Evolutionary conservation across 805 yeast species (phyloP).

Genomic region (Nakazawaea pomicola): DNA sequence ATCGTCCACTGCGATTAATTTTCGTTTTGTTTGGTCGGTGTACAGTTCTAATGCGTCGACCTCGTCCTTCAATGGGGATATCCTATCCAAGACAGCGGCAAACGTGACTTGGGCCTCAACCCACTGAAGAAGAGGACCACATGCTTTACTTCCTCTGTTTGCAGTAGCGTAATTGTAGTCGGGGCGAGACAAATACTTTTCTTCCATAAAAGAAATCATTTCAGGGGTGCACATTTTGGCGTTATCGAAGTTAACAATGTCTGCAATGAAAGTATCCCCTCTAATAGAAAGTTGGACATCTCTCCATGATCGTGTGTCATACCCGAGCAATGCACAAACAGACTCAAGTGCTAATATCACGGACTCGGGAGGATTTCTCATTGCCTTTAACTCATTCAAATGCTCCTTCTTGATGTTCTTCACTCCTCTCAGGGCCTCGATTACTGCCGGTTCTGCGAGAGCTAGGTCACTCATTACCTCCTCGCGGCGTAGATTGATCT

Average conservation of each 20-base stretch:
- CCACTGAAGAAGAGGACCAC: conserved; percentile 91
- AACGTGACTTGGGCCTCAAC: conserved; percentile 84
- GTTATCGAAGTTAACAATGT: conserved; percentile 70
- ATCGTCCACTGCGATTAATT: conserved; percentile 69
- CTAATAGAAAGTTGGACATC: conserved; percentile 79
- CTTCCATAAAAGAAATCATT: conserved; percentile 52
- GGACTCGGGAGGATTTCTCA: conserved; percentile 86
- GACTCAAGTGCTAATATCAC: conserved; percentile 84
- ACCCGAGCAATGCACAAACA: conserved; percentile 79
- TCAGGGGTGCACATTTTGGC: conserved; percentile 50
- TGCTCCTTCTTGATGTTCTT: conserved; percentile 90
- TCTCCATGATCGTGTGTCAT: conserved; percentile 63
- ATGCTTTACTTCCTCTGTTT: conserved; percentile 87
- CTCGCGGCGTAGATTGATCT: conserved; percentile 47
- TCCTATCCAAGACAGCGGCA: conserved; percentile 59
- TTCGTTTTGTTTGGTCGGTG: conserved; percentile 58
- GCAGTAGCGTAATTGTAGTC: conserved; percentile 71
- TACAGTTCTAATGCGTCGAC: conserved; percentile 54
- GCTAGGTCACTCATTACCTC: conserved; percentile 61
- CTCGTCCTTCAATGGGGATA: conserved; percentile 72
- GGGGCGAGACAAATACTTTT: conserved; percentile 52
- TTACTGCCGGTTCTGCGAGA: conserved; percentile 76
- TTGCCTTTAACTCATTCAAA: conserved; percentile 80
- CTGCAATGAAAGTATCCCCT: conserved; percentile 81
- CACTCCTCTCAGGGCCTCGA: conserved; percentile 86